A percentile compares a stretch with the other conserved stretches of the same genome.
Evolutionary conservation across 768 basidiomycete genomes (phyloP).

Genomic region (Exidia glandulosa): DNA sequence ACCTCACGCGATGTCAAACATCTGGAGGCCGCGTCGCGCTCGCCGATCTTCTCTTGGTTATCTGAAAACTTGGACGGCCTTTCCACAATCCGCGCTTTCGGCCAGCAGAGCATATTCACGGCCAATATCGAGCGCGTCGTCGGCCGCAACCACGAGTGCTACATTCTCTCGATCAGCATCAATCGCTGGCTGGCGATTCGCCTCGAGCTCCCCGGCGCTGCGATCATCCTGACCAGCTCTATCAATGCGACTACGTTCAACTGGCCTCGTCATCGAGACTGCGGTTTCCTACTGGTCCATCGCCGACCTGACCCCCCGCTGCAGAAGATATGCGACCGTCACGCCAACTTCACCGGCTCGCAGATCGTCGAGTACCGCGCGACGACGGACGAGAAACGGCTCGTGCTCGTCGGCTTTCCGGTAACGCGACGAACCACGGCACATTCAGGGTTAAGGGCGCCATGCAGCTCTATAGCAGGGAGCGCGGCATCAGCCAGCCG

Average conservation of each 20-base stretch:
- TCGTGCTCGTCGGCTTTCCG: constrained; percentile 93
- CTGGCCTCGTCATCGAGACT: constrained; percentile 92
- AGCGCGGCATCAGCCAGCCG: constrained; percentile 89
- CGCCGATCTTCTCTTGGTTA: constrained; percentile 87
- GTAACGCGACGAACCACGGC: constrained; percentile 82
- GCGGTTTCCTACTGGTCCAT: constrained; percentile 90
- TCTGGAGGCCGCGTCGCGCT: constrained; percentile 77
- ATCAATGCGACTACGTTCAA: constrained; percentile 77
- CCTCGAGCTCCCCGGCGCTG: constrained; percentile 72
- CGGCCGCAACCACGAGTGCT: constrained; percentile 77
- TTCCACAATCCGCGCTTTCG: constrained; percentile 74
- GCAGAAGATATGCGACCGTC: constrained; percentile 93
- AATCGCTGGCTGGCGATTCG: constrained; percentile 81
- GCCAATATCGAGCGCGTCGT: constrained; percentile 62
- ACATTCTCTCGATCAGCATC: constrained; percentile 49
- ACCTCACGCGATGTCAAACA: constrained; percentile 84
- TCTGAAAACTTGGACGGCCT: constrained; percentile 66
- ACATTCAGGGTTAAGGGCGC: constrained; percentile 98
- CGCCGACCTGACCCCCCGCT: constrained; percentile 59
- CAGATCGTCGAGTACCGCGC: constrained; percentile 98
- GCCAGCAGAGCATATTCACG: constrained; percentile 57
- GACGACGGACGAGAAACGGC: constrained; percentile 91
- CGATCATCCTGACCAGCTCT: constrained; percentile 73
- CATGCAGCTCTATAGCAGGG: constrained; percentile 93
- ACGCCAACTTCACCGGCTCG: constrained; percentile 83